Conservation (phyloP, 768 basidiomycete species). For the Mycena polygramma region DNA sequence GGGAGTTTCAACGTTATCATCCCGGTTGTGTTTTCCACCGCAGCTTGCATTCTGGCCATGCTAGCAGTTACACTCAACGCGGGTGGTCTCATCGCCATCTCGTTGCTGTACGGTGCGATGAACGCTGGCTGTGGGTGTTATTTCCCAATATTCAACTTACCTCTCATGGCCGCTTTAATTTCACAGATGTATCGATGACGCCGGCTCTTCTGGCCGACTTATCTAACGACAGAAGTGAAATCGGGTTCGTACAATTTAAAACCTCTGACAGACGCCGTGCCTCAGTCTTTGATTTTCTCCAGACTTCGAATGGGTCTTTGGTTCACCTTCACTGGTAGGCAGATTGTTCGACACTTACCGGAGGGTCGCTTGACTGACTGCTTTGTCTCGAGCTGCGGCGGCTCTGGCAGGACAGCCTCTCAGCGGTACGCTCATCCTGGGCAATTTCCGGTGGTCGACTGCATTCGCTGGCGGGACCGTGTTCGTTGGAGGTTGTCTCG, state of each 20-base stretch:
- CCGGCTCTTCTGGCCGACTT: conserved; percentile 28
- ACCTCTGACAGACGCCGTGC: not conserved
- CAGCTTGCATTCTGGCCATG: conserved; percentile 19
- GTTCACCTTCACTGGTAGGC: conserved; percentile 32
- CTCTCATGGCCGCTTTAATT: not conserved
- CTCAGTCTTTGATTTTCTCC: not conserved
- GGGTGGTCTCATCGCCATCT: conserved; percentile 13
- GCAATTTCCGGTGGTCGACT: conserved; percentile 31
- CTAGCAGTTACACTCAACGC: conserved; percentile 5
- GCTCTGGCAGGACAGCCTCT: conserved; percentile 30
- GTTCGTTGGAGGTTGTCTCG: conserved; percentile 9
- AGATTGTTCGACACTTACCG: not conserved
- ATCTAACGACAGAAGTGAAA: conserved; percentile 23
- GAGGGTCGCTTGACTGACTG: not conserved
- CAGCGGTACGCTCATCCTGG: conserved; percentile 27
- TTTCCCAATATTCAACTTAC: not conserved
- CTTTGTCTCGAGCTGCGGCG: conserved; percentile 12
- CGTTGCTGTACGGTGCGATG: conserved; percentile 26
- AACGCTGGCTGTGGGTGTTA: conserved; percentile 26
- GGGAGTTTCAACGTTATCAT: conserved; percentile 31
- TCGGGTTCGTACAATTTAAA: conserved; percentile 18
- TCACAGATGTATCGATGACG: conserved; percentile 27
- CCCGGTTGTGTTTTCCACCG: conserved; percentile 19
- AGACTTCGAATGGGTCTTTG: conserved; percentile 33
- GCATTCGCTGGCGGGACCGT: conserved; percentile 26